Evolutionary conservation across 331 rosid genomes (phyloP), one percentile per base, ranked within the genome.

Genomic region (Quercus tomentella): DNA sequence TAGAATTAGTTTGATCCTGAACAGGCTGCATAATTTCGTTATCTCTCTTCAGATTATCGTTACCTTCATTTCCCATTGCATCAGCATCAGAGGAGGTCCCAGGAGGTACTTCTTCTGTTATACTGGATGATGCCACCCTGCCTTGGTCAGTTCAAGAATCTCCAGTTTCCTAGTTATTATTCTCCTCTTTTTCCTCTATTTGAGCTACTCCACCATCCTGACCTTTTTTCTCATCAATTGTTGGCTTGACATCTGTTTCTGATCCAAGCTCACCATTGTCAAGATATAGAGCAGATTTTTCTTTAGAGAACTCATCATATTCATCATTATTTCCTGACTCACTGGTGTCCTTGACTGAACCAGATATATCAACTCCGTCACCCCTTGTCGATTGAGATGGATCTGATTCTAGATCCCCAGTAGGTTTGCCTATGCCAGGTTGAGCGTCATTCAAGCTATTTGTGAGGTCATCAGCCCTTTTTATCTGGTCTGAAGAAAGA

Each of bases 321-420:
- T 70, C 84, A 66, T 75, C 82, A 31, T 35, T 76, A 63, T 80
- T 86, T 75, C 84, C 83, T 16, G 86, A 81, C 72, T 84, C 82
- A 20, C 82, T 67, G 69, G 74, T 74, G 62, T 89, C 91, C 77
- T 81, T 86, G 14, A 70, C 49, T 81, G 88, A 84, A 80, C 78
- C 72, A 26, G 87, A 80, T 80, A 80, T 80, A 84, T 80, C 87
- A 75, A 68, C 81, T 77, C 74, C 97, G 70, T 82, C 69, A 41
- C 71, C 54, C 77, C 79, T 80, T 74, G 76, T 28, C 25, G 87
- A 75, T 56, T 80, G 92, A 84, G 88, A 79, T 35, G 79, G 80
- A 74, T 84, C 89, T 63, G 87, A 76, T 62, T 89, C 88, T 67
- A 77, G 77, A 82, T 77, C 90, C 54, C 73, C 88, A 73, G 90